A percentile compares a stretch with the other conserved stretches of the same genome.
phyloP scores from a whole-genome alignment of 192 early-diverging fungal species.

The Dispira simplex region DNA sequence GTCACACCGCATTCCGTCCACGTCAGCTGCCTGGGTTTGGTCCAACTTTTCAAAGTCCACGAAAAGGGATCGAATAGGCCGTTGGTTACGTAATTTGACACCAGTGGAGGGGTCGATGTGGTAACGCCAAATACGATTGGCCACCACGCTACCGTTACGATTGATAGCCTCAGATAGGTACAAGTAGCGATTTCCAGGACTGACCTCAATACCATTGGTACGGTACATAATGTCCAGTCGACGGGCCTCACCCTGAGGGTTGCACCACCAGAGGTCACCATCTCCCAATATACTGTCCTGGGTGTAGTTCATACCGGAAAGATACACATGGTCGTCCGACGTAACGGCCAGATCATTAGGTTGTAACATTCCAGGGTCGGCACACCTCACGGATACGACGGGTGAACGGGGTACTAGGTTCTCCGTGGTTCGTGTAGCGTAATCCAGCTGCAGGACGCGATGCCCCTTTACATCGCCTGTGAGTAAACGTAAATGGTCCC shows the following conservation, averaged over 20 bases:
- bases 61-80: conserved; percentile 18
- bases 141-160: conserved; percentile 18
- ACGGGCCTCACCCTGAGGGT: conserved; percentile 17
- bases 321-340: conserved; percentile 18
- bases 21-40: conserved; percentile 21
- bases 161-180: conserved; percentile 37
- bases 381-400: conserved; percentile 15
- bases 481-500: conserved; percentile 15
- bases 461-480: conserved; percentile 24
- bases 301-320: conserved; percentile 27
- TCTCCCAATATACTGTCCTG: conserved; percentile 19
- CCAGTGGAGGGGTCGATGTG: conserved; percentile 23
- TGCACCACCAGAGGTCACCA: conserved; percentile 35
- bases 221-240: conserved; percentile 23
- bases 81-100: conserved; percentile 1
- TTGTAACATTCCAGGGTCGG: conserved; percentile 19
- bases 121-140: conserved; percentile 29
- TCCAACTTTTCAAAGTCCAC: conserved; percentile 32
- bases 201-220: conserved; percentile 41
- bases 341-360: conserved; percentile 34
- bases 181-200: conserved; percentile 31
- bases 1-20: conserved; percentile 39
- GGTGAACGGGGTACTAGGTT: conserved; percentile 12
- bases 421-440: too few relatives aligned
- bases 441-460: conserved; percentile 19